Evolutionary conservation across 768 basidiomycete genomes (phyloP), one percentile per base, ranked within the genome.

Genomic region (Lactarius pseudohatsudake): DNA sequence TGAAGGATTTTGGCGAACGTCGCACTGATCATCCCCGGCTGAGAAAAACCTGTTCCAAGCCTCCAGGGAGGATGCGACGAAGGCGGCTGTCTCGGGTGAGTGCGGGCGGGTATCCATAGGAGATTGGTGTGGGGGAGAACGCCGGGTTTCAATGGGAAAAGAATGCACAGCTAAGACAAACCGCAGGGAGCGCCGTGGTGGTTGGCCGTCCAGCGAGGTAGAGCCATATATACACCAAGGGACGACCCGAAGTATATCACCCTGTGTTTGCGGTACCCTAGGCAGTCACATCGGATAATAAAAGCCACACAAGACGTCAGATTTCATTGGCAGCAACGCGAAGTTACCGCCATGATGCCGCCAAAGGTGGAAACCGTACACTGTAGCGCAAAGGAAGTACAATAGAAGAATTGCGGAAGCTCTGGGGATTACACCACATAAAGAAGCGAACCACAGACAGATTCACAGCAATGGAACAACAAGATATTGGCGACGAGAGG

Each of bases 251-350:
- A 18, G 32, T 22, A 3, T 38, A 50, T 20, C 2, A 22, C 20
- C 30, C 9, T 66, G 57, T 66, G 61, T 47, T 40, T 16, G 59
- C 15, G 54, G 55, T 4, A n/a, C 43, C 4, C 4, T 11, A 26
- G 16, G 61, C 8, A 30, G 61, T 11, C 41, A 22, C 50, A 41
- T 32, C 8, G n/a, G 47, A 53, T 20, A 45, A 40, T 30, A 20
- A 32, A 18, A 18, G 30, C 55, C 18, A 32, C 55, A 20, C 30
- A 56, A 56, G 22, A 22, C 22, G 50, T 53, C 26, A 7, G 50
- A 53, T 7, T 26, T 13, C 47, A 50, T 22, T 50, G 26, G 47
- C 26, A 22, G 11, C 22, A 50, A 13, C 11, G 22, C 47, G 1
- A 26, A 53, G 50, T 15, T 50, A 50, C 22, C 11, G 26, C 26